phyloP scores from a whole-genome alignment of 2,329 filamentous ascomycete genomes.

The Pleoardoris graminearum region DNA sequence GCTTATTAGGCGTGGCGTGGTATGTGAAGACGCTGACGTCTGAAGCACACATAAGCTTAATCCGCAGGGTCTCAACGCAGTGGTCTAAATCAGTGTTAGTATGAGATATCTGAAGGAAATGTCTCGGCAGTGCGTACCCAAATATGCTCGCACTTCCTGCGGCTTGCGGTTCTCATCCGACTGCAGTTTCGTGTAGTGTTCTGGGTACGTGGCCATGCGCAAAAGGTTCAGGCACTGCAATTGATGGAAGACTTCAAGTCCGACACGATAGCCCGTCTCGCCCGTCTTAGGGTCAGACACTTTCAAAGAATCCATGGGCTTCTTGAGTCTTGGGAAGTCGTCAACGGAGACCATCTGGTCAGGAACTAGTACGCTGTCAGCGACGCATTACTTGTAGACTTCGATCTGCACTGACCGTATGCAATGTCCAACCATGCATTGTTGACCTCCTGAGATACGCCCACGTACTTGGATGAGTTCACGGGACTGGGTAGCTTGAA shows the following conservation, averaged over 20 bases:
- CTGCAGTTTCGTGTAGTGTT: conserved; percentile 36
- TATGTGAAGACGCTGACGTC: conserved; percentile 44
- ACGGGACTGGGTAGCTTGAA: conserved; percentile 34
- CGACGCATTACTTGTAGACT: conserved; percentile 12
- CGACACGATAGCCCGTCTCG: conserved; percentile 62
- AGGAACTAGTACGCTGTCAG: conserved; percentile 52
- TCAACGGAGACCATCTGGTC: conserved; percentile 62
- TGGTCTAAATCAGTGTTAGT: conserved; percentile 26
- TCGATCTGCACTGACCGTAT: conserved; percentile 41
- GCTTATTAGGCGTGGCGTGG: conserved; percentile 23
- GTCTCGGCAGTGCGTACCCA: conserved; percentile 21
- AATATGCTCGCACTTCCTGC: conserved; percentile 33
- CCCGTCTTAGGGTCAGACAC: conserved; percentile 61
- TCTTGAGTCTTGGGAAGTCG: conserved; percentile 59
- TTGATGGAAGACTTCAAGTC: conserved; percentile 61
- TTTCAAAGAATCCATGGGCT: conserved; percentile 57
- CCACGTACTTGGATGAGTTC: conserved; percentile 53
- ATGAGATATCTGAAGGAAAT: not conserved
- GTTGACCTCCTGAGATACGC: conserved; percentile 60
- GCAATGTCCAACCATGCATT: conserved; percentile 61
- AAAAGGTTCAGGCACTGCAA: conserved; percentile 44
- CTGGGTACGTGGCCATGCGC: conserved; percentile 39
- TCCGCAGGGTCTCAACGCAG: conserved; percentile 43
- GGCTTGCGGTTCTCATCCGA: conserved; percentile 32
- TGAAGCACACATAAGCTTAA: conserved; percentile 42